Conservation (phyloP, 2,329 filamentous ascomycete species). For the Plectosphaerella sp. region DNA sequence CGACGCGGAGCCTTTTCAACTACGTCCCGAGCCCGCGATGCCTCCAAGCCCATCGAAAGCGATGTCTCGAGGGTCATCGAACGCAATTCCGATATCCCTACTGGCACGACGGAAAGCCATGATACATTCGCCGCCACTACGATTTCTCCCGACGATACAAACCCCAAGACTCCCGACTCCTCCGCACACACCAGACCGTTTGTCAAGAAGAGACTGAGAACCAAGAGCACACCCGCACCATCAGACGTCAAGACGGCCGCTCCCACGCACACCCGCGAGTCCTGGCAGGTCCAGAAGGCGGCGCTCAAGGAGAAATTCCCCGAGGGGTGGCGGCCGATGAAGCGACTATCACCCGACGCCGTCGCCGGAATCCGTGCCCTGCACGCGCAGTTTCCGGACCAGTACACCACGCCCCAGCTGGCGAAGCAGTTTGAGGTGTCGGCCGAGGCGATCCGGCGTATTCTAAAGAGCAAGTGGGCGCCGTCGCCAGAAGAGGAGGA, state of each 20-base stretch:
- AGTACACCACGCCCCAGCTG: constrained; percentile 70
- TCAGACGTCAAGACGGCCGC: constrained; percentile 9
- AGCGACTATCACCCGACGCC: constrained; percentile 86
- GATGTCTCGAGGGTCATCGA: constrained; percentile 15
- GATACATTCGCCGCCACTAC: too few relatives aligned
- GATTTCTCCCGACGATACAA: background rate
- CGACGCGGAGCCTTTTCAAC: background rate
- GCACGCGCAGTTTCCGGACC: constrained; percentile 69
- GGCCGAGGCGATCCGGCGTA: constrained; percentile 79
- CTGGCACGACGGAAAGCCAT: too few relatives aligned
- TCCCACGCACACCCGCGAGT: constrained; percentile 28
- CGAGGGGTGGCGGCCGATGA: constrained; percentile 75
- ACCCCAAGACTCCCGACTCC: constrained; percentile 11
- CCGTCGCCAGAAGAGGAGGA: constrained; percentile 53
- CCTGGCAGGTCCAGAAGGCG: constrained; percentile 74
- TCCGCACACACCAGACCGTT: background rate
- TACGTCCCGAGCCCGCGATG: background rate
- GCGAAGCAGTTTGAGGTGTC: constrained; percentile 81
- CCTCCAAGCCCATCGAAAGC: constrained; percentile 15
- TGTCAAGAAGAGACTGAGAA: constrained; percentile 6
- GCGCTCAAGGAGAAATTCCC: constrained; percentile 75
- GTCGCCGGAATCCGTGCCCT: constrained; percentile 84
- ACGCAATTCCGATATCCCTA: too few relatives aligned
- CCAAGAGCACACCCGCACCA: constrained; percentile 1
- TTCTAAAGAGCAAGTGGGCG: constrained; percentile 75